phyloP scores from a whole-genome alignment of 345 rosid genomes.

The Aethionema arabicum region DNA sequence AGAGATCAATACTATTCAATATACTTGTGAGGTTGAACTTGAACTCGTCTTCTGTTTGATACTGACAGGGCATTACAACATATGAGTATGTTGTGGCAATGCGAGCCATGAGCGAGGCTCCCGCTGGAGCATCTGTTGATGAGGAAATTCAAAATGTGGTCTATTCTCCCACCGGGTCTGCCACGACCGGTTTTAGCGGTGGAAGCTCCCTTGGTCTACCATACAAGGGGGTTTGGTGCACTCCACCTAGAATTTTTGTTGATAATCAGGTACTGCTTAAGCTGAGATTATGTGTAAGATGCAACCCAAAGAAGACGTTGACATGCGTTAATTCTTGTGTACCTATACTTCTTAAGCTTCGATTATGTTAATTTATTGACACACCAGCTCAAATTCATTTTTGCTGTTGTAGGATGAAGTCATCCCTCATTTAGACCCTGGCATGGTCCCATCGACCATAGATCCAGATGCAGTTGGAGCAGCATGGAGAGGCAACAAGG shows the following conservation, averaged over 20 bases:
- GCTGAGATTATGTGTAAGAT: not conserved
- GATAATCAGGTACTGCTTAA: slow-evolving; percentile 74
- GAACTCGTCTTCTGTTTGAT: slow-evolving; percentile 8
- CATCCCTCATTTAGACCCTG: slow-evolving; percentile 80
- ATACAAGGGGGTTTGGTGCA: slow-evolving; percentile 92
- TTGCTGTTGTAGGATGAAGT: slow-evolving; percentile 70
- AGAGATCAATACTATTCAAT: slow-evolving; percentile 15
- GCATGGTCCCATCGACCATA: slow-evolving; percentile 82
- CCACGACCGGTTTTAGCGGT: slow-evolving; percentile 85
- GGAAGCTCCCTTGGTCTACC: slow-evolving; percentile 86
- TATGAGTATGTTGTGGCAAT: slow-evolving; percentile 90
- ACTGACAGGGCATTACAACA: slow-evolving; percentile 75
- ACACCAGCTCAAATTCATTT: slow-evolving; percentile 1
- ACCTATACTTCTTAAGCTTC: not conserved
- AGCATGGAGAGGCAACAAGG: slow-evolving; percentile 58
- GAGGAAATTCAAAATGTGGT: slow-evolving; percentile 64
- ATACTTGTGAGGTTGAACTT: slow-evolving; percentile 4
- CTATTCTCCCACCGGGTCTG: slow-evolving; percentile 84
- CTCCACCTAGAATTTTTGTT: slow-evolving; percentile 90
- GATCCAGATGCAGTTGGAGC: slow-evolving; percentile 78
- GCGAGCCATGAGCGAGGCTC: slow-evolving; percentile 91
- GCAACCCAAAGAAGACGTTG: too few relatives aligned
- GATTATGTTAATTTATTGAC: not conserved
- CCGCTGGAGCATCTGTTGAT: slow-evolving; percentile 66
- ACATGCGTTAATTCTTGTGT: slow-evolving; percentile 9